Percentiles rank a stretch among this genome's conserved stretches.
Evolutionary conservation across 371 early-diverging fungal species (phyloP).

Genomic region (Dichotomocladium elegans): DNA sequence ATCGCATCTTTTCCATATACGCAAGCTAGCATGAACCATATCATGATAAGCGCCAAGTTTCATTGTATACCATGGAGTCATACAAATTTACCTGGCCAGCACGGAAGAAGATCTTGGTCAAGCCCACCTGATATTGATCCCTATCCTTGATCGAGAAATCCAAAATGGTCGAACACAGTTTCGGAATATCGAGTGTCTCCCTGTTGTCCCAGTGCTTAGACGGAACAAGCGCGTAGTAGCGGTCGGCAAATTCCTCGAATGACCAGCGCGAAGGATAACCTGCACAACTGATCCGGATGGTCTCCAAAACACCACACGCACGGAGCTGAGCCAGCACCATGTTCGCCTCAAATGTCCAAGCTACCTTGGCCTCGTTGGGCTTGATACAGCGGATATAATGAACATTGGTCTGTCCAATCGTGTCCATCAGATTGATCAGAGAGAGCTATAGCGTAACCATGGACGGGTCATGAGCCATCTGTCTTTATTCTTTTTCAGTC

Average conservation of each 20-base stretch:
- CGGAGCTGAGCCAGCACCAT: constrained; percentile 94
- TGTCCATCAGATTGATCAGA: constrained; percentile 88
- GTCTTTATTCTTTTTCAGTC: too few species aligned
- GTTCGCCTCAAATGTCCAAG: constrained; percentile 86
- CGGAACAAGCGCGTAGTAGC: constrained; percentile 83
- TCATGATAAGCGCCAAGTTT: too few species aligned
- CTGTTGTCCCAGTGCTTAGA: constrained; percentile 63
- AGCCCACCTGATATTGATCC: constrained; percentile 94
- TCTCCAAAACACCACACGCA: constrained; percentile 99
- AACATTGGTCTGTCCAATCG: constrained; percentile 86
- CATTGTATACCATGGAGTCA: not conserved
- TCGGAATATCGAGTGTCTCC: constrained; percentile 36
- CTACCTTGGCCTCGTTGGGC: constrained; percentile 89
- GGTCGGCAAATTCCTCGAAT: constrained; percentile 89
- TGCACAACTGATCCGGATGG: constrained; percentile 97
- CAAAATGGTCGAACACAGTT: constrained; percentile 65
- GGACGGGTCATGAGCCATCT: too few species aligned
- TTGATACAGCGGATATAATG: constrained; percentile 98
- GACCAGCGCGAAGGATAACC: constrained; percentile 96
- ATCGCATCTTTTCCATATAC: constrained; percentile 84
- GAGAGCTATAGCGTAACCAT: constrained; percentile 64
- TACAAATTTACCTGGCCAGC: constrained; percentile 69
- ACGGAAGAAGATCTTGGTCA: constrained; percentile 98
- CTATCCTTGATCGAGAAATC: constrained; percentile 64
- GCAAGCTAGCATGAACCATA: constrained; percentile 56